Evolutionary conservation across 108 stramenopile species (phyloP), one percentile per base, ranked within the genome.

Genomic region (Stephanodiscus minutulus): DNA sequence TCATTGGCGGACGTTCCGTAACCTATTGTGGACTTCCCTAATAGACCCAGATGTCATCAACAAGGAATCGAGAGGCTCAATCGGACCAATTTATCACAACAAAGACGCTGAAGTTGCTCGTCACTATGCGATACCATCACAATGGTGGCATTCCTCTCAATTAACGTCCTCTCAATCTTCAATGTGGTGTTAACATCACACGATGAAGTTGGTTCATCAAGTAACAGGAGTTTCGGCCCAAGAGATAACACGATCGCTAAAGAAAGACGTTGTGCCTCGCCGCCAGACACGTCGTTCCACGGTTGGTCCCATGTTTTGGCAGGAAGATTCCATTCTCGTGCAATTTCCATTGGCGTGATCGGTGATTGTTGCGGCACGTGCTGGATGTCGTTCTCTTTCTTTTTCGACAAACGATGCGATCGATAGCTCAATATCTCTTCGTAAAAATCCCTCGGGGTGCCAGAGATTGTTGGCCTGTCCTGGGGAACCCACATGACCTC

Each of bases 401-500:
- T 20, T 41, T 59, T 74, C 41, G 70, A 68, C 11, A 35, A 15
- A 33, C 13, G 41, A 47, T 29, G 63, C 63, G 63, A 65, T 3
- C 35, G 27, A 52, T 74, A 78, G 48, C 66, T 15, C 21, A 43
- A 27, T 27, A 74, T 29, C 29, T 69, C 41, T 24, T 68, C 48
- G 61, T 68, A 66, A 61, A 79, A 71, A 31, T 83, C 83, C 31
- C 43, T 35, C 22, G 83, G 83, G 1, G 75, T 76, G 4, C 83
- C 83, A 20, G 68, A 22, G 25, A 68, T 53, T 13, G 72, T 70
- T 44, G 77, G 72, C 36, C 73, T 65, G 67, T 82, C 73, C 31
- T 86, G 85, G 18, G 76, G 41, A 10, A 86, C 82, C 74, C 77
- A 86, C 49, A 71, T 62, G 20, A 86, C 82, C 21, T 66, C 27